phyloP scores from a whole-genome alignment of 2,329 filamentous ascomycete genomes.

The Neonectria neomacrospora region DNA sequence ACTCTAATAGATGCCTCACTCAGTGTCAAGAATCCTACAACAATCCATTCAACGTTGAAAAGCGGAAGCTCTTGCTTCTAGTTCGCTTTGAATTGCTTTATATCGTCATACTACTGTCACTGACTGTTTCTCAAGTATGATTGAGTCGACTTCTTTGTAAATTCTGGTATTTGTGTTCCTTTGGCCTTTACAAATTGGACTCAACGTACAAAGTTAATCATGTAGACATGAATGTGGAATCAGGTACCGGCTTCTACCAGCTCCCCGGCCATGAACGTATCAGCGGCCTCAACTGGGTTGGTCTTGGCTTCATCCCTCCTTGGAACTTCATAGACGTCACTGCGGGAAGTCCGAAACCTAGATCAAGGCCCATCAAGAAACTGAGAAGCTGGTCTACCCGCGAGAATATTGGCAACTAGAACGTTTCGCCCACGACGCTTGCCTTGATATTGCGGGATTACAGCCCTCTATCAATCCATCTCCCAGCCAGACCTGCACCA shows the following conservation, averaged over 20 bases:
- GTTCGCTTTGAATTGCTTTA: not conserved
- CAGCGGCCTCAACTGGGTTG: conserved; percentile 32
- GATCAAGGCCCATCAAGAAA: not conserved
- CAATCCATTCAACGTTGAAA: not conserved
- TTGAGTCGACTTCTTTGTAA: not conserved
- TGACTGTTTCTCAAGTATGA: not conserved
- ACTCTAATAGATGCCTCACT: not conserved
- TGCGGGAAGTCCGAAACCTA: not conserved
- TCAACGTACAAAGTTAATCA: not conserved
- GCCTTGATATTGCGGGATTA: not conserved
- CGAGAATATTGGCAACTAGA: not conserved
- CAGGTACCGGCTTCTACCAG: conserved; percentile 3
- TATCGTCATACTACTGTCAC: not conserved
- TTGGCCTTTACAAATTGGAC: not conserved
- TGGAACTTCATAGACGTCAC: not conserved
- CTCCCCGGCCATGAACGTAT: conserved; percentile 28
- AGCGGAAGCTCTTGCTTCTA: not conserved
- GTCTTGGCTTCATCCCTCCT: conserved; percentile 23
- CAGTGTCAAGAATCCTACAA: not conserved
- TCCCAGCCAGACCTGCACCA: not conserved
- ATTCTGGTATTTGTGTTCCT: not conserved
- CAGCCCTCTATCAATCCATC: not conserved
- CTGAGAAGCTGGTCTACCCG: not conserved
- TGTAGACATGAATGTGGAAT: conserved; percentile 4
- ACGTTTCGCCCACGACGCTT: not conserved